phyloP scores from a whole-genome alignment of 306 rosid genomes.

The Oxytropis ochrocephala region DNA sequence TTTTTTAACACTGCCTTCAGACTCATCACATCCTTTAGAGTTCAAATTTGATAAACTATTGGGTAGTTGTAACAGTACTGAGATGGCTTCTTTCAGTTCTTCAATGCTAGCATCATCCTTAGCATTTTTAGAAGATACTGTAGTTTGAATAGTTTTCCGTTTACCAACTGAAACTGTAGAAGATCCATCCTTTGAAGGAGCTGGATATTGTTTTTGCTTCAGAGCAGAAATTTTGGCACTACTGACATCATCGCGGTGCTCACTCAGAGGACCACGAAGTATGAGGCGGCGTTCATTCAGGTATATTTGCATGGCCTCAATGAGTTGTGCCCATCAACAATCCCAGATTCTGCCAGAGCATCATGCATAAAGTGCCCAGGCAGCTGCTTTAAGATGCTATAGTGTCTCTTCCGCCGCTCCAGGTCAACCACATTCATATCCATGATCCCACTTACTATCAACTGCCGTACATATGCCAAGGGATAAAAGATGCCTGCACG shows the following conservation, averaged over 20 bases:
- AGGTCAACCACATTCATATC: conserved; percentile 46
- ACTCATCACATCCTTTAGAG: conserved; percentile 44
- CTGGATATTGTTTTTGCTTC: conserved; percentile 36
- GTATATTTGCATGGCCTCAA: conserved; percentile 59
- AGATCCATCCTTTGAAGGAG: conserved; percentile 47
- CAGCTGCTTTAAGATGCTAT: conserved; percentile 60
- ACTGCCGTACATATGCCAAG: conserved; percentile 86
- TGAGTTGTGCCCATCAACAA: conserved; percentile 54
- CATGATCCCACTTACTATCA: conserved; percentile 86
- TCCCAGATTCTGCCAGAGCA: conserved; percentile 60
- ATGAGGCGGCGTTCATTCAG: conserved; percentile 72
- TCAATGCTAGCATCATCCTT: conserved; percentile 51
- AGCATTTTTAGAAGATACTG: conserved; percentile 32
- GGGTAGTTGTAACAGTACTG: conserved; percentile 61
- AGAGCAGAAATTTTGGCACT: conserved; percentile 24
- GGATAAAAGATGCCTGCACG: conserved; percentile 79
- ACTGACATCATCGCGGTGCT: conserved; percentile 27
- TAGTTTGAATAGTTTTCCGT: conserved; percentile 33
- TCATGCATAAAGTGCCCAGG: conserved; percentile 53
- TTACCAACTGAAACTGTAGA: conserved; percentile 41
- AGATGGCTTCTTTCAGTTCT: conserved; percentile 69
- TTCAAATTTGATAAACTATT: conserved; percentile 28
- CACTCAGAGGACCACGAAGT: conserved; percentile 43
- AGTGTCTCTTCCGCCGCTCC: conserved; percentile 65
- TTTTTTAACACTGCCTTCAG: conserved; percentile 53